Percentiles rank a stretch among this genome's conserved stretches.
phyloP scores from a whole-genome alignment of 75 land plant genomes.

The Chamaecyparis obtusa region DNA sequence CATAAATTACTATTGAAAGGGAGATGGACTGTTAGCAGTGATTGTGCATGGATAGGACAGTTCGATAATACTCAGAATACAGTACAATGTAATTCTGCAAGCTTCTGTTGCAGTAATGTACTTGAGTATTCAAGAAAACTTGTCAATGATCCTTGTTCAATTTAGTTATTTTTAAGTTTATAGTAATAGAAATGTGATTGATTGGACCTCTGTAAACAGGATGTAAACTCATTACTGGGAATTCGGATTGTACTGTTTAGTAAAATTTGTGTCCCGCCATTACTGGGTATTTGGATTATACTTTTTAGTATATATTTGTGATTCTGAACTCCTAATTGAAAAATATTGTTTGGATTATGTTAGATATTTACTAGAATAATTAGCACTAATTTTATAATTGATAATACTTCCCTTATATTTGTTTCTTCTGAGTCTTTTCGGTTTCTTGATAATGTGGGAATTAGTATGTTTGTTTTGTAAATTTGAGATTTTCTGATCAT shows the following conservation, averaged over 20 bases:
- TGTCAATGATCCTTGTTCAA: not conserved
- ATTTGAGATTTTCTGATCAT: not conserved
- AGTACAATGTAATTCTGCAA: not conserved
- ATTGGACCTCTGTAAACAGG: not conserved
- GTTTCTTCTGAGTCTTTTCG: not conserved
- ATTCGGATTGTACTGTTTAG: not conserved
- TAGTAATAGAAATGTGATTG: not conserved
- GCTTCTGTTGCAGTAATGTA: not conserved
- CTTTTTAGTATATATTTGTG: not conserved
- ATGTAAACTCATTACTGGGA: not conserved
- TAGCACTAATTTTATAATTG: not conserved
- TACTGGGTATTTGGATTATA: not conserved
- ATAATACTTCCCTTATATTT: not conserved
- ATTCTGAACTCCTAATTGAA: not conserved
- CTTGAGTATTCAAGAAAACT: not conserved
- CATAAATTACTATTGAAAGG: not conserved
- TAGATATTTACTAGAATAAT: not conserved
- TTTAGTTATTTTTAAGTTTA: not conserved
- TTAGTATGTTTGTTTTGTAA: not conserved
- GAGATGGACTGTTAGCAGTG: not conserved
- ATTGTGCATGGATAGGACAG: not conserved
- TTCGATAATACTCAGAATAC: not conserved
- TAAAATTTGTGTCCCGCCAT: not conserved
- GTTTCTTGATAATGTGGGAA: not conserved
- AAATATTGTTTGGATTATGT: slow-evolving; percentile 2